Evolutionary conservation across 768 basidiomycete genomes (phyloP), one percentile per base, ranked within the genome.

Genomic region (Favolaschia claudopus): DNA sequence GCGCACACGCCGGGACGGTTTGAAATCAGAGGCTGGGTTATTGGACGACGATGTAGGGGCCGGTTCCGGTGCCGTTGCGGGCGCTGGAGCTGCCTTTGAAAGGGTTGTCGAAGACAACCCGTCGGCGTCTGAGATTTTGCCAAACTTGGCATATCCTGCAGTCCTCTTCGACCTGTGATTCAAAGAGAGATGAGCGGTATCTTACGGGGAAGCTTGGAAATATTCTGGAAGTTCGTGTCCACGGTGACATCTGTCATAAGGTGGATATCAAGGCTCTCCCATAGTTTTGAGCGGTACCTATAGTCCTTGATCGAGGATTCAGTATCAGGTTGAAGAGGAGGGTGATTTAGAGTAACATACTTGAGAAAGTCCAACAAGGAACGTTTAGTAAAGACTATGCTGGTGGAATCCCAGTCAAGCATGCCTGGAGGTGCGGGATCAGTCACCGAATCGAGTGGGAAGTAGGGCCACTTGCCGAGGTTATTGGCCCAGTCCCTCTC

Each of bases 331-430:
- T 8, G 24, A 34, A 27, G 32, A 39, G 48, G n/a, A n/a, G n/a
- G n/a, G n/a, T n/a, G n/a, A n/a, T n/a, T n/a, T n/a, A n/a, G 63
- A 39, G 27, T 20, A 25, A 70, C 82, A 65, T 71, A 91, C 90
- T 88, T 90, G 63, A 93, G 76, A 70, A 93, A 93, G 66, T 92
- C 91, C 49, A 92, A 78, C 62, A 93, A 75, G 38, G 85, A 77
- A 36, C 91, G 84, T 68, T 93, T 93, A 14, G 89, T 92, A 70
- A 93, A 92, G 27, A 93, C 85, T 60, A 93, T 90, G 58, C 74
- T 84, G 44, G 88, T 91, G 13, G 74, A 70, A 68, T 92, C 91
- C 91, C 91, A 92, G 73, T 93, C 91, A 62, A 93, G 77, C 85
- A 90, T 83, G 59, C 89, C 91, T 91, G 48, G 14, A 27, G 28